Base-by-base conservation (phyloP, 1,139 yeast genomes). In the Lodderomyces margitis region DNA sequence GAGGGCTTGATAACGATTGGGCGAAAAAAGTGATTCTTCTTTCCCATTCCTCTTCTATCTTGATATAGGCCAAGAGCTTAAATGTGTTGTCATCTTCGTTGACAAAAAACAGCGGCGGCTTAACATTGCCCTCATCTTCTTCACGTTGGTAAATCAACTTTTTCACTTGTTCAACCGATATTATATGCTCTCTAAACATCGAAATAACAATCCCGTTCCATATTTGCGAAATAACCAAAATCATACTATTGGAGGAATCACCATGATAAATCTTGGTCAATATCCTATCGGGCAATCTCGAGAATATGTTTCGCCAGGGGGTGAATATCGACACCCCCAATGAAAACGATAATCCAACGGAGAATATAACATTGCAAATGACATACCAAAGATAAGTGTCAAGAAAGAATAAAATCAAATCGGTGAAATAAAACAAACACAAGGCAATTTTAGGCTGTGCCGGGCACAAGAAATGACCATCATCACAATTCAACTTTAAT, bases 341-440 rank as follows among this genome's bases (percentile, higher is more conserved):
- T 7, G 80, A 76, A 54, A 85, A 80, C 0, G 96, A 84, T 24
- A 86, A 59, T 2, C 76, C 68, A 20, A 86, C 76, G 2, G 95
- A 87, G 48, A 87, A 81, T 1, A 83, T 55, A 44, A 92, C 81
- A 55, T 83, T 87, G 71, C 88, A 82, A 37, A 88, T 78, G 48
- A 87, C 82, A 56, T 87, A 88, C 96, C 96, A 88, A 27, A 88
- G 72, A 52, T 88, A 88, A 1, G 96, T 87, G 54, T 88, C 96
- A 45, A 88, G 68, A 54, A 88, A 86, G 57, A 87, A 88, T 35
- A 88, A 66, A 1, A 85, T 73, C 61, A 87, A 66, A 57, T 87
- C 92, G 0, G 91, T 81, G 15, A 82, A 46, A 31, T 75, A 65
- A 58, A 87, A 76, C 37, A 85, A 60, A 0, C 63, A 64, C 31